Conservation (phyloP, 2,329 filamentous ascomycete genomes). For the Colletotrichum shisoi region DNA sequence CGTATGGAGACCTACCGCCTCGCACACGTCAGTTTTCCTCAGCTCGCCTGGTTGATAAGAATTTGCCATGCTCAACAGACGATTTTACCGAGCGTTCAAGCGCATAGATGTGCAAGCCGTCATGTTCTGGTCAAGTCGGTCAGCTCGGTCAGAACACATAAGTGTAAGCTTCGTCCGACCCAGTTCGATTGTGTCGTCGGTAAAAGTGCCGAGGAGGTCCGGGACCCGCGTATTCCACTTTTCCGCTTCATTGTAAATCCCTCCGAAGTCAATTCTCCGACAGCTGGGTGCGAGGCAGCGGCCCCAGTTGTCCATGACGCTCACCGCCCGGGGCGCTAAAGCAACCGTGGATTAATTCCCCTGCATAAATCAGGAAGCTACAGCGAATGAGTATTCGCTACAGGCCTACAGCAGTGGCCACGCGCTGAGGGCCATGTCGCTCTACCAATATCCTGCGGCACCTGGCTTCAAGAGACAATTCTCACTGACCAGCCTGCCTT, state of each 20-base stretch:
- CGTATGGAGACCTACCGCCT: neutral
- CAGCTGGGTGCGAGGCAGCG: neutral
- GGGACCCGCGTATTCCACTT: neutral
- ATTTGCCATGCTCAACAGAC: too few relatives aligned
- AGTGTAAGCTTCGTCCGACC: neutral
- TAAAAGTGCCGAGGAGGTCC: neutral
- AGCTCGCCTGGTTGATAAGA: neutral
- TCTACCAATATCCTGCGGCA: neutral
- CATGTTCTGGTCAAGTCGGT: too few relatives aligned
- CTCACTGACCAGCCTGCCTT: neutral
- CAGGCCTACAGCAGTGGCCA: slow-evolving; percentile 9
- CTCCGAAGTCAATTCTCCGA: slow-evolving; percentile 6
- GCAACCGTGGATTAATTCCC: slow-evolving; percentile 11
- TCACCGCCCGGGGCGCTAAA: slow-evolving; percentile 18
- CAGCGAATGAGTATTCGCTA: too few relatives aligned
- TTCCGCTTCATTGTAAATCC: slow-evolving; percentile 25
- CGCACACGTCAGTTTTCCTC: neutral
- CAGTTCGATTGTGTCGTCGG: neutral
- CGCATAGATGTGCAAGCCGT: neutral
- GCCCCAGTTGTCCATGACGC: slow-evolving; percentile 15
- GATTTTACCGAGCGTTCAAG: neutral
- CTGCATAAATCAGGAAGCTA: slow-evolving; percentile 8
- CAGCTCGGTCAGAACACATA: neutral
- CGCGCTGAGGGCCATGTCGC: neutral
- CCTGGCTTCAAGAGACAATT: neutral